Conservation (phyloP, 306 rosid species). For the Cicer arietinum region DNA sequence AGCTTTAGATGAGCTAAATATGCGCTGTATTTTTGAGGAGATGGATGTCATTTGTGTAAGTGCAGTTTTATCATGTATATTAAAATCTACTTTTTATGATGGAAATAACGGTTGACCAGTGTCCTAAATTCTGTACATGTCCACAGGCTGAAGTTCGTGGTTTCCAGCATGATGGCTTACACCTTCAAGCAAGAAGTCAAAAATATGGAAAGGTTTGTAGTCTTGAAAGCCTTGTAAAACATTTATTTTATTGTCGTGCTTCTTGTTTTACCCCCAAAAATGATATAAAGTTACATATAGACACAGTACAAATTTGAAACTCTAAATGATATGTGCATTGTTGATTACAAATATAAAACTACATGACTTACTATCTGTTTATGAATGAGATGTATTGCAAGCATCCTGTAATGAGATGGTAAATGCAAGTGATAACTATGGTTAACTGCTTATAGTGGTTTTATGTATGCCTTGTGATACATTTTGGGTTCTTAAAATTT, state of each 20-base stretch:
- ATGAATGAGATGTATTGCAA: constrained; percentile 15
- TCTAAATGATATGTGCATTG: neutral
- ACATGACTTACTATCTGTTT: neutral
- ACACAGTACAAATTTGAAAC: constrained; percentile 5
- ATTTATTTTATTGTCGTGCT: neutral
- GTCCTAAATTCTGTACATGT: constrained; percentile 12
- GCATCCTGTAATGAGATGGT: constrained; percentile 7
- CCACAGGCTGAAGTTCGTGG: constrained; percentile 92
- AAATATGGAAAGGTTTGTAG: constrained; percentile 85
- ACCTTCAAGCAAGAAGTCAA: constrained; percentile 96
- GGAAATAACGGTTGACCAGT: constrained; percentile 11
- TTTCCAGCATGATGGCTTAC: constrained; percentile 84
- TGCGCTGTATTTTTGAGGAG: constrained; percentile 90
- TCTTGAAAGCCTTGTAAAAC: constrained; percentile 33
- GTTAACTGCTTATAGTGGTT: neutral
- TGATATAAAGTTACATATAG: neutral
- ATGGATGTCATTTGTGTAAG: constrained; percentile 85
- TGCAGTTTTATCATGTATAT: constrained; percentile 12
- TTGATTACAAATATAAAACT: constrained; percentile 23
- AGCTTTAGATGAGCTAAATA: constrained; percentile 87
- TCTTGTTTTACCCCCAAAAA: constrained; percentile 16
- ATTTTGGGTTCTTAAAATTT: constrained; percentile 31
- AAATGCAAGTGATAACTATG: neutral
- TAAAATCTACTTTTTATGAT: constrained; percentile 10
- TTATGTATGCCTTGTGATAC: neutral